phyloP scores from a whole-genome alignment of 441 rosid species.

The Erysimum cheiri region DNA sequence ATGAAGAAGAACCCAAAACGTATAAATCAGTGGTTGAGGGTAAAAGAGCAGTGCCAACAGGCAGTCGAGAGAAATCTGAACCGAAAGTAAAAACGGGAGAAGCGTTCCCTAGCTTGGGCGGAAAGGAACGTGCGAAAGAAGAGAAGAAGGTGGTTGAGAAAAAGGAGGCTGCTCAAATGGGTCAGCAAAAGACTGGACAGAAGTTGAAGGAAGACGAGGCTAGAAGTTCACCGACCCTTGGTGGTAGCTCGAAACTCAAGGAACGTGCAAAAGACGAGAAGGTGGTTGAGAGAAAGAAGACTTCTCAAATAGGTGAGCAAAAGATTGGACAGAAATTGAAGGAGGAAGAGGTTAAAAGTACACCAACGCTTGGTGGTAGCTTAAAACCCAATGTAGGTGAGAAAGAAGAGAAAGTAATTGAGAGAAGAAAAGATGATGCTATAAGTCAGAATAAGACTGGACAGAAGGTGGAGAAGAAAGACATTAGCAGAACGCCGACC shows the following conservation, averaged over 20 bases:
- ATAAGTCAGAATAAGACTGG: background rate
- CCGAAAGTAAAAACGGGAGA: constrained; percentile 25
- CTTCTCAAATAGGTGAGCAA: constrained; percentile 22
- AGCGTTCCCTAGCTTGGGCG: constrained; percentile 13
- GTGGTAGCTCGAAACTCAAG: constrained; percentile 27
- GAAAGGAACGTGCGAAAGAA: constrained; percentile 30
- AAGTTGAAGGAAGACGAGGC: constrained; percentile 33
- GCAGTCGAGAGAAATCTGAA: constrained; percentile 17
- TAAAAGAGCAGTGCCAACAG: constrained; percentile 13
- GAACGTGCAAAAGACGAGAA: constrained; percentile 30
- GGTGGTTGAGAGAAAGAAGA: constrained; percentile 18
- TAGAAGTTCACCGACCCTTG: background rate
- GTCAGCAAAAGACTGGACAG: constrained; percentile 21
- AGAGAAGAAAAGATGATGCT: constrained; percentile 16
- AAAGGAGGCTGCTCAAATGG: constrained; percentile 30
- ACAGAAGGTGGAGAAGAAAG: constrained; percentile 10
- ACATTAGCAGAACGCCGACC: background rate
- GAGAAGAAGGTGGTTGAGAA: constrained; percentile 29
- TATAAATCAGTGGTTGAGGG: constrained; percentile 46
- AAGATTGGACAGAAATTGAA: constrained; percentile 19
- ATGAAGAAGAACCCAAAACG: constrained; percentile 35
- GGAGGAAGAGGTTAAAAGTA: constrained; percentile 27
- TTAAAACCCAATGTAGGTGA: constrained; percentile 19
- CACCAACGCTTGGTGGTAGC: constrained; percentile 13
- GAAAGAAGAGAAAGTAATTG: constrained; percentile 3